phyloP scores from a whole-genome alignment of 441 rosid genomes.

The Euphorbia corollata region DNA sequence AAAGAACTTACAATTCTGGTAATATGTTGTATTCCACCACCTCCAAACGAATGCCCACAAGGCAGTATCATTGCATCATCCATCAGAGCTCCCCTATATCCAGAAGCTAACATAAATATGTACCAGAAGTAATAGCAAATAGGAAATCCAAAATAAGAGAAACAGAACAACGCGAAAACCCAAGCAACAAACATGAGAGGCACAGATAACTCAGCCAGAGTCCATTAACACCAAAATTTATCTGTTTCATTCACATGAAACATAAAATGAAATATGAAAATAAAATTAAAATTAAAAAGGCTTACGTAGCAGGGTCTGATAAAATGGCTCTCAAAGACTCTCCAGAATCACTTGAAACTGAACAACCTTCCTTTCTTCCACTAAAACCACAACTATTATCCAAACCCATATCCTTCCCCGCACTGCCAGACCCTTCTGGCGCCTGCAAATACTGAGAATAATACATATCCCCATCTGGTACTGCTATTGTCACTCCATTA shows the following conservation, averaged over 20 bases:
- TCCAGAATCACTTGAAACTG: conserved; percentile 46
- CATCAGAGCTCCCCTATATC: conserved; percentile 68
- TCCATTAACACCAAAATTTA: background rate
- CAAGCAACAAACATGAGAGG: background rate
- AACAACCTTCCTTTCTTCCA: conserved; percentile 57
- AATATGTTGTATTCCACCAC: conserved; percentile 54
- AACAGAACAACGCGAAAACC: background rate
- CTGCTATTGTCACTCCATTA: too few species aligned
- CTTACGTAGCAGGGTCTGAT: conserved; percentile 81
- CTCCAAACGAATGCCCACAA: conserved; percentile 90
- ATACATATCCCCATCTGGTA: conserved; percentile 52
- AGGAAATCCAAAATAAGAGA: too few species aligned
- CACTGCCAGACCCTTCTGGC: conserved; percentile 30
- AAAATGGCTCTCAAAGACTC: conserved; percentile 64
- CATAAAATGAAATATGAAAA: background rate
- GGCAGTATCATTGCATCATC: conserved; percentile 84
- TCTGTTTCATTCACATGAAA: background rate
- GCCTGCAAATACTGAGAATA: conserved; percentile 46
- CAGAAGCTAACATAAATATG: conserved; percentile 21
- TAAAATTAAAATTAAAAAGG: conserved; percentile 1
- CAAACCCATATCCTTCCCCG: conserved; percentile 40
- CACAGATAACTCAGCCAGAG: background rate
- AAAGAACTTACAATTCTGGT: conserved; percentile 45
- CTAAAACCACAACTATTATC: conserved; percentile 60
- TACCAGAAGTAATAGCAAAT: conserved; percentile 2